Percentiles rank a stretch among this genome's conserved stretches.
These are phyloP conservation scores for Taiozyma onychis DNA, from an alignment of 1,139 yeast genomes.

Conservation along the genomic window DNA sequence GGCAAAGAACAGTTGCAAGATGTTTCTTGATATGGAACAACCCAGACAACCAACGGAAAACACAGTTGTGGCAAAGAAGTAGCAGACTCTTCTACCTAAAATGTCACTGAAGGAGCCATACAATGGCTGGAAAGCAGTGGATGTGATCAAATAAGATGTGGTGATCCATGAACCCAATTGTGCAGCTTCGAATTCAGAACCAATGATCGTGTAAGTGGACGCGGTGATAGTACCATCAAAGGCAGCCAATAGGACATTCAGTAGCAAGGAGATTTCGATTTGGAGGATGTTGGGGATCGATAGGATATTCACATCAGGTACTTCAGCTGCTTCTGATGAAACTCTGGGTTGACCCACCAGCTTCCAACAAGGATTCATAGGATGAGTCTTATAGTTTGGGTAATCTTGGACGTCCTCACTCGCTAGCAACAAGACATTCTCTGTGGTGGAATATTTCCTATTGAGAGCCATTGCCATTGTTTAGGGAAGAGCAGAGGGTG, in stretches of 20 bases:
- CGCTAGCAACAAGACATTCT: conserved; percentile 8
- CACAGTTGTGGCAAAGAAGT: conserved; percentile 38
- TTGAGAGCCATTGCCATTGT: background rate
- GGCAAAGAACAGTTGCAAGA: conserved; percentile 46
- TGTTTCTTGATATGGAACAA: conserved; percentile 38
- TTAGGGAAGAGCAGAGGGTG: background rate
- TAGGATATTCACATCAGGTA: conserved; percentile 3
- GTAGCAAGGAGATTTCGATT: conserved; percentile 10
- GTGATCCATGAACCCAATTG: conserved; percentile 54
- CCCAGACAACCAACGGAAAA: conserved; percentile 47
- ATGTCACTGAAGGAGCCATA: conserved; percentile 78
- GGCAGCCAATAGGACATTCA: conserved; percentile 43
- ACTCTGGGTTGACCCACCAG: background rate
- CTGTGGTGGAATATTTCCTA: conserved; percentile 10
- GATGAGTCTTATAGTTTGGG: background rate
- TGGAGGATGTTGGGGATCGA: conserved; percentile 8
- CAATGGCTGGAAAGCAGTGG: conserved; percentile 63
- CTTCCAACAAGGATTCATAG: background rate
- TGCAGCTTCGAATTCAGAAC: conserved; percentile 47
- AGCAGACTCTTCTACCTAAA: conserved; percentile 60
- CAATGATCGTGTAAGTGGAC: conserved; percentile 48
- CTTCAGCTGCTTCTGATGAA: background rate
- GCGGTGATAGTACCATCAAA: conserved; percentile 54
- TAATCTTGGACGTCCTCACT: conserved; percentile 10
- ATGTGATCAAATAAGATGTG: conserved; percentile 49